Conservation (phyloP, 805 yeast species). For the Wickerhamomyces subpelliculosus region DNA sequence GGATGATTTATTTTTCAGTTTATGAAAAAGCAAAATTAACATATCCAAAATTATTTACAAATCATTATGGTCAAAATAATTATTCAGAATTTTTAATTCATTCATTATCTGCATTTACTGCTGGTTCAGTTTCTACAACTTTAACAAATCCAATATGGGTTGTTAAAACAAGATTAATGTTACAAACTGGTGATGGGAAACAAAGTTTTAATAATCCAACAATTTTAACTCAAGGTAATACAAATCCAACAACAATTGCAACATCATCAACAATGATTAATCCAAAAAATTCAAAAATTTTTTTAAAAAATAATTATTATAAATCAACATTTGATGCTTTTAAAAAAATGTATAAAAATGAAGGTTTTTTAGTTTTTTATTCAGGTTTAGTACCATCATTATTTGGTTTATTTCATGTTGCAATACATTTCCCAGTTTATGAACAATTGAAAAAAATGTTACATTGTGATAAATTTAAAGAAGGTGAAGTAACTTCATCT, state of each 20-base stretch:
- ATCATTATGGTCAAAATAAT: conserved; percentile 8
- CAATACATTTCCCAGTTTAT: conserved; percentile 92
- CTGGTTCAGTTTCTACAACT: conserved; percentile 82
- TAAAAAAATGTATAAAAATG: conserved; percentile 64
- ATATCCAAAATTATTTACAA: conserved; percentile 36
- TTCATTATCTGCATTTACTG: conserved; percentile 63
- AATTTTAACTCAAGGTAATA: conserved; percentile 2
- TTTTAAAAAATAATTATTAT: conserved; percentile 34
- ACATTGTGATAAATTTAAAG: conserved; percentile 17
- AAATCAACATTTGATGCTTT: conserved; percentile 82
- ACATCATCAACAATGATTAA: no score
- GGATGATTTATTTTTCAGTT: conserved; percentile 92
- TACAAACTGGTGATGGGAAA: conserved; percentile 43
- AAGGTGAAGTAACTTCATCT: no score
- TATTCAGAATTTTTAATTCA: conserved; percentile 29
- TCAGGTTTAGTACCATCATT: conserved; percentile 87
- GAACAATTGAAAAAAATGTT: conserved; percentile 67
- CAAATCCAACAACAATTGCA: no score
- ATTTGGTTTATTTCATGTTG: conserved; percentile 88
- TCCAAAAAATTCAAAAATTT: conserved; percentile 10
- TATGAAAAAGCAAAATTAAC: conserved; percentile 70
- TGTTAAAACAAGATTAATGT: conserved; percentile 89
- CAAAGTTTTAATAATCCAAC: conserved; percentile 1
- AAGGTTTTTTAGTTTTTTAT: conserved; percentile 78
- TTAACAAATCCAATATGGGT: conserved; percentile 97